Base-by-base conservation (phyloP, 768 basidiomycete genomes). In the Hericium rajendrae region DNA sequence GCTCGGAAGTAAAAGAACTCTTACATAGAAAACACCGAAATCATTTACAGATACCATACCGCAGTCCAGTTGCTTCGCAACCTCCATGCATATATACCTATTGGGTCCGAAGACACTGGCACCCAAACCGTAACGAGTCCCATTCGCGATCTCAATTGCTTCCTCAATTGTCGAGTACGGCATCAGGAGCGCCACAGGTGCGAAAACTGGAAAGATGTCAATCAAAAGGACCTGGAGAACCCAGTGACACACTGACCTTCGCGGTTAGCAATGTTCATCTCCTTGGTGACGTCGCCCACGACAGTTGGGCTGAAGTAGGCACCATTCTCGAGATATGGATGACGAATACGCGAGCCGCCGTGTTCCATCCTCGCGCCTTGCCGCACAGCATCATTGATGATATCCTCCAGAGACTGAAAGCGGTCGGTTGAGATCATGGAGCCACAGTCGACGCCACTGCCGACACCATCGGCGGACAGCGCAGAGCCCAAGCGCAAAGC, bases 21-120 rank as follows among this genome's bases (percentile, higher is more conserved):
- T 75, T 66, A 90, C 84, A 67, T 93, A 92, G 72, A 85, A 92
- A 8, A 88, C 86, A 12, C 82, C 93, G 67, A 92, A 97, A 73
- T 98, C 97, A 64, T 98, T 98, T 60, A 97, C 78, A 18, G 94
- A 86, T 3, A 98, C 95, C 97, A 99, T 98, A 49, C 95, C 95
- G 64, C 92, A 94, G 54, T 95, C 84, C 53, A 99, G 74, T 51
- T 76, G 73, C 62, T 84, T 83, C 28, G 94, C 94, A 20, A 98
- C 86, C 51, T 85, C 75, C 54, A 91, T 63, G 66, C 91, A 93
- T 46, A 87, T 74, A 41, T 80, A 78, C 68, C 88, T 86, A 66
- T 90, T 83, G 10, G 86, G 86, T 9, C 97, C 97, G 67, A 94
- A 99, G 18, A 99, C 91, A 55, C 90, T 91, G 2, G 94, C 93